These are phyloP conservation scores for Fusarium fujikuroi DNA, from an alignment of 2,329 filamentous ascomycete genomes.

Conservation along the genomic window DNA sequence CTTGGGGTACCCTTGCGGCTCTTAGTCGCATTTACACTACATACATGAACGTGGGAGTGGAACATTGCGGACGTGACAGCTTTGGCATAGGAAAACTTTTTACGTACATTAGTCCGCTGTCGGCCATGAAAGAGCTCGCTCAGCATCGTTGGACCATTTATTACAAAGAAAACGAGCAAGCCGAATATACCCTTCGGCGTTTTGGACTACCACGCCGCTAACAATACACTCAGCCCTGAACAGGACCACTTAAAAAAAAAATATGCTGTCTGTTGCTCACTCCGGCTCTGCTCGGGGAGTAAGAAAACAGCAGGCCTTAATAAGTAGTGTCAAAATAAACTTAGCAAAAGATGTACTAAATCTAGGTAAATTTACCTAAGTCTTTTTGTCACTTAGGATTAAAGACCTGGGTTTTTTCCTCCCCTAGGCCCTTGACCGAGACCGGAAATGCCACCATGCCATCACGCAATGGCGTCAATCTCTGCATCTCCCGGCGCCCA, in stretches of 20 bases:
- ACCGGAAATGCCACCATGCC: slow-evolving; percentile 44
- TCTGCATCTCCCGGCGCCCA: slow-evolving; percentile 28
- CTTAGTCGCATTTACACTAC: slow-evolving; percentile 14
- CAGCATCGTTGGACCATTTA: slow-evolving; percentile 14
- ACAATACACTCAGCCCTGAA: slow-evolving; percentile 27
- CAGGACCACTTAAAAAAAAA: slow-evolving; percentile 23
- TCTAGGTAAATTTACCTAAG: too few relatives aligned
- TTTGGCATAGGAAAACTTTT: slow-evolving; percentile 31
- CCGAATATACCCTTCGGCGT: slow-evolving; percentile 25
- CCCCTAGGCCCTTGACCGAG: slow-evolving; percentile 26
- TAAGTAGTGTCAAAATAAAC: too few relatives aligned
- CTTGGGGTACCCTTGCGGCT: slow-evolving; percentile 34
- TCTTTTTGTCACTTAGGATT: too few relatives aligned
- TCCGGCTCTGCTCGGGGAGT: background rate
- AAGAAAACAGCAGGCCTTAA: too few relatives aligned
- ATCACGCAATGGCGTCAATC: slow-evolving; percentile 45
- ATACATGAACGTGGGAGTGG: slow-evolving; percentile 22
- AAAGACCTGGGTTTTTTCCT: too few relatives aligned
- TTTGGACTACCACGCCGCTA: slow-evolving; percentile 24
- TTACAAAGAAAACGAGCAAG: slow-evolving; percentile 12
- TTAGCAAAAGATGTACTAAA: too few relatives aligned
- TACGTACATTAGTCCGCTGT: slow-evolving; percentile 30
- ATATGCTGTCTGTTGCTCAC: slow-evolving; percentile 6
- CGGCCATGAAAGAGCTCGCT: slow-evolving; percentile 22
- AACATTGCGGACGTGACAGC: slow-evolving; percentile 4